A percentile compares a stretch with the other conserved stretches of the same genome.
These are phyloP conservation scores for Fonsecaea pedrosoi DNA, from an alignment of 2,329 filamentous ascomycete species.

Conservation along the genomic window DNA sequence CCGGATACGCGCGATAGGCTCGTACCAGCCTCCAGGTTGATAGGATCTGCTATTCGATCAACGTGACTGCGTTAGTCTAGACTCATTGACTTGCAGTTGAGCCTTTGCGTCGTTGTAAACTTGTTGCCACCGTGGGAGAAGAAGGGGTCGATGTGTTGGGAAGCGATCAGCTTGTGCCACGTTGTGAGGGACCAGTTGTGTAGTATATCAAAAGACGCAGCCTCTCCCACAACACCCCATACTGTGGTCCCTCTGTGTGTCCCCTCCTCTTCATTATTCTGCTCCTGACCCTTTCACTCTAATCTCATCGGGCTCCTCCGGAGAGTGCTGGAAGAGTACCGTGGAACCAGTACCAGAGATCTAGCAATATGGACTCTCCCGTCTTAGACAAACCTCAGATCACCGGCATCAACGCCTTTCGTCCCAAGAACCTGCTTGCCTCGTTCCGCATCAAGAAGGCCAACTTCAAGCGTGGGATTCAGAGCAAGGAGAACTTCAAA, in stretches of 20 bases:
- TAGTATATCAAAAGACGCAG: neutral
- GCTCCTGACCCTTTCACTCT: neutral
- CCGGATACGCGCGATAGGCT: slow-evolving; percentile 1
- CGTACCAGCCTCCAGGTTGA: neutral
- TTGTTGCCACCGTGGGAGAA: slow-evolving; percentile 1
- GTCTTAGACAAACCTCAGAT: slow-evolving; percentile 10
- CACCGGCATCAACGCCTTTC: slow-evolving; percentile 23
- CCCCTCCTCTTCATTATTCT: neutral
- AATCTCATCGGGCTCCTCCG: neutral
- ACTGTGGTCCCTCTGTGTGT: neutral
- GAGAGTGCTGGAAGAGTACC: neutral
- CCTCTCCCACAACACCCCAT: neutral
- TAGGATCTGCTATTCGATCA: neutral
- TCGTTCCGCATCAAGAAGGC: slow-evolving; percentile 17
- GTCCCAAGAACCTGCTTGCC: slow-evolving; percentile 15
- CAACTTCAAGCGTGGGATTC: slow-evolving; percentile 19
- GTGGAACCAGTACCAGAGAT: neutral
- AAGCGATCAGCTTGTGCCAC: neutral
- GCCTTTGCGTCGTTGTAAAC: neutral
- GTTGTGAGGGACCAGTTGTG: neutral
- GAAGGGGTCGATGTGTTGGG: neutral
- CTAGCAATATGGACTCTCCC: neutral
- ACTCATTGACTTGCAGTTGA: neutral
- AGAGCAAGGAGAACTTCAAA: slow-evolving; percentile 27
- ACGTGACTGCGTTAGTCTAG: neutral